Evolutionary conservation across 306 rosid genomes (phyloP), one percentile per base, ranked within the genome.

Genomic region (Lotus japonicus): DNA sequence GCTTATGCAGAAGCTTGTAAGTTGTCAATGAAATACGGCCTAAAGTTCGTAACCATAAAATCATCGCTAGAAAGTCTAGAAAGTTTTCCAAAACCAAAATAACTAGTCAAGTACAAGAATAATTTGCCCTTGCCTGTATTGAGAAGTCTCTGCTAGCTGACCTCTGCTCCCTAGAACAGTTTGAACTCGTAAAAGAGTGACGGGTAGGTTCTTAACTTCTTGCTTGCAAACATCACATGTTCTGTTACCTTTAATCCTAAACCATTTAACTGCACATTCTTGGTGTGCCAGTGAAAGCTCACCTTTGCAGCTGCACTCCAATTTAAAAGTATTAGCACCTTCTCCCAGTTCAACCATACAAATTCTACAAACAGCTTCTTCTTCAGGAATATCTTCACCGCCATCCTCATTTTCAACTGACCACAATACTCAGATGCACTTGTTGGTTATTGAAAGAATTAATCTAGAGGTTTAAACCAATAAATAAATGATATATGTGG

Each of bases 291-390:
- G 72, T 41, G 97, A 92, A 77, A 91, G 96, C 77, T 88, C 97
- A 12, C 97, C 97, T 84, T 80, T 91, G 79, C 97, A 91, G 78
- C 88, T 84, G 62, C 97, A 91, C 71, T 86, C 97, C 87, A 91
- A 67, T 83, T 86, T 88, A 19, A 91, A 82, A 33, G 92, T 86
- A 49, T 86, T 85, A 31, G 79, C 75, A 21, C 84, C 89, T 75
- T 83, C 92, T 38, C 88, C 89, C 6, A 91, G 77, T 66, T 91
- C 97, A 44, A 84, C 72, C 61, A 84, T 76, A 80, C 96, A 88
- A 77, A 91, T 88, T 83, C 97, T 84, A 79, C 96, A 91, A 67
- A 88, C 94, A 36, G 94, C 95, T 80, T 84, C 91, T 78, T 88
- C 94, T 77, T 78, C 94, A 0, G 82, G 86, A 71, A 86, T 86